A percentile compares a stretch with the other conserved stretches of the same genome.
phyloP scores from a whole-genome alignment of 2,329 filamentous ascomycete genomes.

The Microascus cirrosus region DNA sequence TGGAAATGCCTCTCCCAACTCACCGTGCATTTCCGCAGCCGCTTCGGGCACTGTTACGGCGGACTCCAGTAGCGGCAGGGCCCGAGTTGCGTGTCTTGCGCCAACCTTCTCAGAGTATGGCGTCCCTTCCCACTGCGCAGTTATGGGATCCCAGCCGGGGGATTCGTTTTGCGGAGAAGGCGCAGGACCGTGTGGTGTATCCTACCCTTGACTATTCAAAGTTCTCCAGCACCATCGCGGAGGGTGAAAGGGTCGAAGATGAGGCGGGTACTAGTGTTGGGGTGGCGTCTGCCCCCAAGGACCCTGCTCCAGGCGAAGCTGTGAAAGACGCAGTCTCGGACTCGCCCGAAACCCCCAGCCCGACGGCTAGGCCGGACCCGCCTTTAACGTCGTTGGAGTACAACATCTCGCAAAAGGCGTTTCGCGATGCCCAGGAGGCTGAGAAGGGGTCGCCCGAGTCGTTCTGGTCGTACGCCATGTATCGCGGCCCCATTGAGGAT shows the following conservation, averaged over 20 bases:
- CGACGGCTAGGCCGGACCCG: constrained; percentile 10
- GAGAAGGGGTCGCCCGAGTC: constrained; percentile 31
- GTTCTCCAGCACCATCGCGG: background rate
- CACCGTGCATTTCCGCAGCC: background rate
- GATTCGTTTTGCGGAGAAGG: background rate
- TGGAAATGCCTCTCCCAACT: background rate
- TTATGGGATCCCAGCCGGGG: constrained; percentile 3
- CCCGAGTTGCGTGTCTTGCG: background rate
- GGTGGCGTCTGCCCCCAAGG: background rate
- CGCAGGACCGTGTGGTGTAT: background rate
- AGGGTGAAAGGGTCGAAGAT: background rate
- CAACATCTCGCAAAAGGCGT: constrained; percentile 33
- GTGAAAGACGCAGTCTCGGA: constrained; percentile 7
- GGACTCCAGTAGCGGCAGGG: background rate
- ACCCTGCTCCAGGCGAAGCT: background rate
- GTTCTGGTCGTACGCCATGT: constrained; percentile 60
- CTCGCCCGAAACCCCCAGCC: constrained; percentile 3
- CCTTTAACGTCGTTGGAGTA: constrained; percentile 28
- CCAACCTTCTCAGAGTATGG: constrained; percentile 1
- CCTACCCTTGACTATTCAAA: background rate
- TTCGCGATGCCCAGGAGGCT: constrained; percentile 35
- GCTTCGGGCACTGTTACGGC: background rate
- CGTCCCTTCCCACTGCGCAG: background rate
- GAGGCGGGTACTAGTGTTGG: background rate
- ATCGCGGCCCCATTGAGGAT: constrained; percentile 37